Conservation (phyloP, 257 asterid species). For the Capsicum pubescens region DNA sequence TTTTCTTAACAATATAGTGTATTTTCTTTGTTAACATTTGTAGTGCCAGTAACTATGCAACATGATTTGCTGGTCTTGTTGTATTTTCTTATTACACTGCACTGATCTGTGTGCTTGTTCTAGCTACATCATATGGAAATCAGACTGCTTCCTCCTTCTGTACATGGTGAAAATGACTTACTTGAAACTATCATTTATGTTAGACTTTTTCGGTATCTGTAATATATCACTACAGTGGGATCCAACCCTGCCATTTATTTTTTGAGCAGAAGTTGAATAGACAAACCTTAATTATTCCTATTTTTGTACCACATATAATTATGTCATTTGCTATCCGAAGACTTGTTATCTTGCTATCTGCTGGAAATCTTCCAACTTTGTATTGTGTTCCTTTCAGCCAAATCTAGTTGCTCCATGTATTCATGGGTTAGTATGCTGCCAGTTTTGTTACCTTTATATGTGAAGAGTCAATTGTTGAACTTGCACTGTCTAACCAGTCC, state of each 20-base stretch:
- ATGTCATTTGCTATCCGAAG: too few relatives aligned
- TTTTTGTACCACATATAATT: too few relatives aligned
- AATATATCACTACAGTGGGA: too few relatives aligned
- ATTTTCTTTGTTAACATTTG: too few relatives aligned
- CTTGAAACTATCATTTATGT: neutral
- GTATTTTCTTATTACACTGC: neutral
- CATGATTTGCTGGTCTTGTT: too few relatives aligned
- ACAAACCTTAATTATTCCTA: too few relatives aligned
- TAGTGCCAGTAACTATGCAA: too few relatives aligned
- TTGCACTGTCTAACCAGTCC: constrained; percentile 76
- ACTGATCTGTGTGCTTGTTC: neutral
- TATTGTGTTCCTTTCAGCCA: constrained; percentile 92
- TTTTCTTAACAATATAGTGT: too few relatives aligned
- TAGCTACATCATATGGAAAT: neutral
- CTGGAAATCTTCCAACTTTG: constrained; percentile 87
- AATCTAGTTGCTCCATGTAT: constrained; percentile 42
- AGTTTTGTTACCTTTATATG: constrained; percentile 53
- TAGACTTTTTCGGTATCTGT: too few relatives aligned
- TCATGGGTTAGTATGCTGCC: neutral
- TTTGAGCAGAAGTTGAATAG: too few relatives aligned
- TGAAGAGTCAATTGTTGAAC: constrained; percentile 27
- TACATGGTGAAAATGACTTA: constrained; percentile 25
- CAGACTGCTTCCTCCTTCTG: neutral
- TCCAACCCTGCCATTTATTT: too few relatives aligned
- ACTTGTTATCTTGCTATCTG: constrained; percentile 75